These are phyloP conservation scores for Stentor coeruleus DNA, from an alignment of 73 alveolate genomes.

Conservation along the genomic window DNA sequence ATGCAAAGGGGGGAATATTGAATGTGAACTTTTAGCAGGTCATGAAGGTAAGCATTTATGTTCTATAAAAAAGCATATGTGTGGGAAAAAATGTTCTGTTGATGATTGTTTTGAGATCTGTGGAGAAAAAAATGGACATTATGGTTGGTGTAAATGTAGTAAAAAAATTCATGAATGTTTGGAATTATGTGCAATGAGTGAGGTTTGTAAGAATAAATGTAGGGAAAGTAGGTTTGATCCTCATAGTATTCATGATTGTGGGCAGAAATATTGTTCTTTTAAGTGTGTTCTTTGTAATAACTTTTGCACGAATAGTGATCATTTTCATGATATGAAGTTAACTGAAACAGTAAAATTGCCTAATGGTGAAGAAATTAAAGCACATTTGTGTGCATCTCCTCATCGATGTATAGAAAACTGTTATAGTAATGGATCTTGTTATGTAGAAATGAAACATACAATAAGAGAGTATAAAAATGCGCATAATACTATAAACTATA, in stretches of 20 bases:
- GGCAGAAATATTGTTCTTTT: slow-evolving; percentile 20
- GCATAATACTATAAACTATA: slow-evolving; percentile 2
- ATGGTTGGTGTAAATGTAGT: background rate
- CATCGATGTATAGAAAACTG: background rate
- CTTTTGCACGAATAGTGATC: background rate
- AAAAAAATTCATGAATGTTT: background rate
- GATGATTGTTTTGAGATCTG: background rate
- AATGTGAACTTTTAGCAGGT: background rate
- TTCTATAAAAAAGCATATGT: background rate
- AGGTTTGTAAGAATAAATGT: background rate
- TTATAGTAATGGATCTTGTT: background rate
- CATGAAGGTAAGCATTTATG: background rate
- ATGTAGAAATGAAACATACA: background rate
- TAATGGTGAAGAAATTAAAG: background rate
- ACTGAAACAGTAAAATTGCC: background rate
- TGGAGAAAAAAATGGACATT: background rate
- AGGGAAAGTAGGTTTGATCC: background rate
- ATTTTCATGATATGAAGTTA: background rate
- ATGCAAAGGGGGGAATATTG: background rate
- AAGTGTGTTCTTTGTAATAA: background rate
- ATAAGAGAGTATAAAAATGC: background rate
- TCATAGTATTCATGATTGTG: slow-evolving; percentile 18
- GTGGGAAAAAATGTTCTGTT: background rate
- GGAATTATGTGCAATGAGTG: background rate
- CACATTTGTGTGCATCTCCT: background rate